Evolutionary conservation across 2,329 filamentous ascomycete species (phyloP), one percentile per base, ranked within the genome.

Genomic region (Curvularia lunata): DNA sequence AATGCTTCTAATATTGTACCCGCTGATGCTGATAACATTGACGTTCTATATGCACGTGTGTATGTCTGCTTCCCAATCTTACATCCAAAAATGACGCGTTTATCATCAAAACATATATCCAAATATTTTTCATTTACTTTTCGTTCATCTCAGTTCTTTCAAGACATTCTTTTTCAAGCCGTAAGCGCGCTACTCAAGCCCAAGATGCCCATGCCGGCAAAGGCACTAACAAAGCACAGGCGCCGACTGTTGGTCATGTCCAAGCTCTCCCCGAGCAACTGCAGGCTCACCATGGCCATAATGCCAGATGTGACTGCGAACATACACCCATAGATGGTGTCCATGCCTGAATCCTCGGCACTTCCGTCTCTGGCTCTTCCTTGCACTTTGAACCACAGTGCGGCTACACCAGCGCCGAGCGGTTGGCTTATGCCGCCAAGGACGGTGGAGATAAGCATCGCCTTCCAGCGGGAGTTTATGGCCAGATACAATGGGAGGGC

Each of bases 231-330:
- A 70, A 92, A 91, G 77, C 90, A 93, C 70, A 95, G 72, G 59
- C 88, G 87, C 60, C 88, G 84, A 70, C 88, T 88, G 79, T 96
- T 92, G 65, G 91, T 93, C 71, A 97, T 78, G 56, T 89, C 90
- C 72, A 97, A 76, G 65, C 89, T 90, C 80, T 99, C 93, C 3
- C 90, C 88, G 71, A 97, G 94, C 6, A 99, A 81, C 78, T 96
- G 91, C 72, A 99, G 78, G 2, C 90, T 92, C 28, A 99, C 95
- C 68, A 90, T 95, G 27, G 92, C 89, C 95, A 99, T 98, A 68
- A 99, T 96, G 1, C 95, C 95, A 0, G 92, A 88, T 48, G 94
- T 98, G 9, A 88, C 81, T 6, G 92, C 93, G 80, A 99, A 99
- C 79, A 98, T 88, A 51, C 85, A 85, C 0, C 88, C 91, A 70